Conservation (phyloP, 345 rosid genomes). For the Syzygium jambos region DNA sequence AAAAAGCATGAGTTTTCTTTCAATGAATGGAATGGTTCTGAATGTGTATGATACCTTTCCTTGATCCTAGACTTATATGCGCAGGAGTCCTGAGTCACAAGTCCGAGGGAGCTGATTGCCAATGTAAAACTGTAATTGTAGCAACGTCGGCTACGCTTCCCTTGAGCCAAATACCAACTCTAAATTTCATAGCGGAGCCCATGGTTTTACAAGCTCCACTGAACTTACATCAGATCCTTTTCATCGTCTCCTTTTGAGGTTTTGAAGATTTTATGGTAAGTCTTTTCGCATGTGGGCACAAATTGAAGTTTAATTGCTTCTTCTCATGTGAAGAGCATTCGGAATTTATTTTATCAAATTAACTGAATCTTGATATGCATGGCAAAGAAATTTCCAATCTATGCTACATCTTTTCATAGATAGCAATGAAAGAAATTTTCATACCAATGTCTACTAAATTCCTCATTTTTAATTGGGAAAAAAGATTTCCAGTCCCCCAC, state of each 20-base stretch:
- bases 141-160: neutral
- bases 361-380: neutral
- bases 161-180: rapidly evolving
- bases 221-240: neutral
- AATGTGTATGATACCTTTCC: neutral
- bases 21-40: neutral
- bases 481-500: too few relatives aligned
- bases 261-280: too few relatives aligned
- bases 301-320: neutral
- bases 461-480: too few relatives aligned
- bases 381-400: neutral
- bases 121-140: neutral
- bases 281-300: too few relatives aligned
- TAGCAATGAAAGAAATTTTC: too few relatives aligned
- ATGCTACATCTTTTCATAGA: too few relatives aligned
- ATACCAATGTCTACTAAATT: too few relatives aligned
- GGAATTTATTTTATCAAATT: neutral
- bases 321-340: rapidly evolving
- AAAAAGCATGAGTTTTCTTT: neutral
- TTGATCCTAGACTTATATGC: neutral
- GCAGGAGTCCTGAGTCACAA: neutral
- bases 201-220: rapidly evolving
- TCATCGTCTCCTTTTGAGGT: neutral
- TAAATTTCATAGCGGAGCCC: neutral
- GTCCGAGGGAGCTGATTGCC: neutral